Evolutionary conservation across 352 stramenopile genomes (phyloP).

Genomic region (Phytophthora nicotianae): DNA sequence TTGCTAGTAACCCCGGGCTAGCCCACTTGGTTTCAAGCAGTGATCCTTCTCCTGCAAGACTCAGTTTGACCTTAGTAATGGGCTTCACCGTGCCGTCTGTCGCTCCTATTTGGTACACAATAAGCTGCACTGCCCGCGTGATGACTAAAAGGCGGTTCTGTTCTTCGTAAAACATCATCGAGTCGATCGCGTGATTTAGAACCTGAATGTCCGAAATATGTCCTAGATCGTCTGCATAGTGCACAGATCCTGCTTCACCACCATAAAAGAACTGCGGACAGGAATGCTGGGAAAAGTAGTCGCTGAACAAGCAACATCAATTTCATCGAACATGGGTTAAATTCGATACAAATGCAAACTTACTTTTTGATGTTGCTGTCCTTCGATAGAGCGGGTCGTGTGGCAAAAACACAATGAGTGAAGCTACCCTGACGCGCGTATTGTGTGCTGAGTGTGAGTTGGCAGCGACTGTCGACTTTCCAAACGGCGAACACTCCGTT

Average conservation of each 20-base stretch:
- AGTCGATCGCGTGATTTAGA: conserved; percentile 86
- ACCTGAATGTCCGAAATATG: conserved; percentile 92
- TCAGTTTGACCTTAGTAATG: conserved; percentile 90
- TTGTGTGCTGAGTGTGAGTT: conserved; percentile 79
- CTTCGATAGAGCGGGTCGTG: conserved; percentile 37
- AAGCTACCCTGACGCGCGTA: conserved; percentile 89
- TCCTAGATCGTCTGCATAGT: conserved; percentile 93
- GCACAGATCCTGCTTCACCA: conserved; percentile 89
- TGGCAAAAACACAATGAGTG: conserved; percentile 89
- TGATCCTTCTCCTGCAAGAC: conserved; percentile 79
- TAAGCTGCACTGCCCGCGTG: conserved; percentile 87
- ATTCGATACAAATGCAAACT: neutral
- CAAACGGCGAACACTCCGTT: conserved; percentile 85
- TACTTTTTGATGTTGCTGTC: conserved; percentile 58
- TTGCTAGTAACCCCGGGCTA: conserved; percentile 87
- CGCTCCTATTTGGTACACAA: conserved; percentile 88
- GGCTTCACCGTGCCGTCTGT: conserved; percentile 85
- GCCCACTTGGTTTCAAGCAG: conserved; percentile 90
- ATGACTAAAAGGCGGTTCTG: conserved; percentile 88
- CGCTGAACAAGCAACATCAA: conserved; percentile 28
- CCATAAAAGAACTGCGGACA: conserved; percentile 94
- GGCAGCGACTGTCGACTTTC: conserved; percentile 83
- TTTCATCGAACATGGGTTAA: neutral
- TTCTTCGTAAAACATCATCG: conserved; percentile 91
- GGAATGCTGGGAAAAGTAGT: conserved; percentile 53